Base-by-base conservation (phyloP, 2,329 filamentous ascomycete species). In the Fusarium sp. region DNA sequence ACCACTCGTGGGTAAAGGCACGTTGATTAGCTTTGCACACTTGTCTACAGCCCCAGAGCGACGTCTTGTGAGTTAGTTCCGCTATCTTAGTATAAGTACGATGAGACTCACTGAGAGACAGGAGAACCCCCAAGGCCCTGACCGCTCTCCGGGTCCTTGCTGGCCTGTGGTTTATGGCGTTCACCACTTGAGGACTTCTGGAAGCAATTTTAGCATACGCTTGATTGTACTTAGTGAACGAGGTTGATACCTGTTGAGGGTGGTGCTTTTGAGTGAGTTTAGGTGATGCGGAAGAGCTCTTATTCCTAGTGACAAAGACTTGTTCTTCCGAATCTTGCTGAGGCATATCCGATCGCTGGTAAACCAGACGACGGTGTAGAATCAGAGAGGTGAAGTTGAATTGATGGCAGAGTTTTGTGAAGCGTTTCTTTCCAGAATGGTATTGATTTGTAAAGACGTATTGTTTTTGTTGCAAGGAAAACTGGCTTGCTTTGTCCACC, bases 281-380 rank as follows among this genome's bases (percentile, higher is more conserved):
- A 35, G 55, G 59, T 62, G 71, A 59, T 65, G 48, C 52, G 43
- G 67, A 62, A 37, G 69, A 70, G 37, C 57, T 57, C 66, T 69
- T 69, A 13, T 63, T 62, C 64, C 56, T 62, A 53, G 66, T 71
- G 61, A 63, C 61, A 63, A 72, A 60, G 56, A 64, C 57, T 68
- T 66, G 61, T 56, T 72, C 62, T 72, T 71, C 58, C 57, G 57
- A 57, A 54, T 48, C 72, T 26, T 60, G 37, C 64, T 63, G 68
- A 74, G 72, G 72, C 72, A 74, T 74, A 59, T 74, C 72, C 71
- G 66, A 57, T 68, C 59, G 58, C 58, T 66, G 70, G 66, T 56
- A 63, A 70, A 63, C 70, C 63, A 74, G 72, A 61, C 69, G 63
- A 70, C 63, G 69, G 66, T 65, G 48, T 58, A 54, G 68, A 50